Conservation (phyloP, 257 asterid species). For the Lycium barbarum region DNA sequence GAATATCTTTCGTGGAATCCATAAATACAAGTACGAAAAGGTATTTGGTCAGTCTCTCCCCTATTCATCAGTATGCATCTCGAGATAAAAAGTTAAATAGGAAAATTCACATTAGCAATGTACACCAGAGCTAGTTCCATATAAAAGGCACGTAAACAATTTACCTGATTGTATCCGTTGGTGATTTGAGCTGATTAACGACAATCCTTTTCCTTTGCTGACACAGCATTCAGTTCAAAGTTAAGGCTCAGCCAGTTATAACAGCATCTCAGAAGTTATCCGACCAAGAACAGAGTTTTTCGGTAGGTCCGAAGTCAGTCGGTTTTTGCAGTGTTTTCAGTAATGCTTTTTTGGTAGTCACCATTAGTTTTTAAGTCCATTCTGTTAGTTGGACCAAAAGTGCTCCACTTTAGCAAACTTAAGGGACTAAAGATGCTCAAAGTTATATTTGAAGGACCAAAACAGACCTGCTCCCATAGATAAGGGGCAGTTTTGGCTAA, state of each 20-base stretch:
- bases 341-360: too few relatives aligned
- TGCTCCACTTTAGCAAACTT: too few relatives aligned
- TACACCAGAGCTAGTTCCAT: background rate
- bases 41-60: background rate
- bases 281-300: background rate
- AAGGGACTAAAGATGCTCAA: too few relatives aligned
- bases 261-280: background rate
- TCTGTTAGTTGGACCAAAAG: too few relatives aligned
- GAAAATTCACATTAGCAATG: background rate
- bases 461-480: too few relatives aligned
- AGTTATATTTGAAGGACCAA: too few relatives aligned
- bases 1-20: too few relatives aligned
- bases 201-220: background rate
- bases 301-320: too few relatives aligned
- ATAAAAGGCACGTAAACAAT: background rate
- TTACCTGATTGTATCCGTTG: slow-evolving; percentile 8
- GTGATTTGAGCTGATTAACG: background rate
- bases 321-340: too few relatives aligned
- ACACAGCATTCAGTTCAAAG: background rate
- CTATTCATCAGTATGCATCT: background rate
- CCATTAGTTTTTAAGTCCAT: too few relatives aligned
- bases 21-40: too few relatives aligned
- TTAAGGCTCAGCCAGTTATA: background rate
- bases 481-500: too few relatives aligned
- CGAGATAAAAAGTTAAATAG: background rate